Conservation (phyloP, 805 yeast species). For the Myxozyma neotropica region DNA sequence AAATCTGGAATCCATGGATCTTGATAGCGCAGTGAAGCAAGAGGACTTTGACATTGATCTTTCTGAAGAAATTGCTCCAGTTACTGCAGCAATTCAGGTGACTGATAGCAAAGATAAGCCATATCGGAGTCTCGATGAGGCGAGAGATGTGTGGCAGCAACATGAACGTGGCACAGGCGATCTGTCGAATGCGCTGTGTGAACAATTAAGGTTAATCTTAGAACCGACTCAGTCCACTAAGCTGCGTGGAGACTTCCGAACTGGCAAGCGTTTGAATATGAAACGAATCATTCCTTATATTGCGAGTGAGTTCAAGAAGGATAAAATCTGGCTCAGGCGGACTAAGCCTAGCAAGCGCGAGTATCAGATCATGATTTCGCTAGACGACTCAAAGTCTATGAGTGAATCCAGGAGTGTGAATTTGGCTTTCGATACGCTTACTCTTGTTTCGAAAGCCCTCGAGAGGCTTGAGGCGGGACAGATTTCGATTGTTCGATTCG, state of each 20-base stretch:
- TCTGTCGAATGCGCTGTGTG: conserved; percentile 82
- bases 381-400: conserved; percentile 98
- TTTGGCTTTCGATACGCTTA: conserved; percentile 91
- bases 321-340: conserved; percentile 96
- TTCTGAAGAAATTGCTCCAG: conserved; percentile 38
- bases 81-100: conserved; percentile 16
- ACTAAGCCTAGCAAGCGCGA: conserved; percentile 97
- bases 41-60: conserved; percentile 37
- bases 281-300: conserved; percentile 96
- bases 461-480: conserved; percentile 95
- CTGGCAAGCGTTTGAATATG: conserved; percentile 97
- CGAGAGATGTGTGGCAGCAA: conserved; percentile 76
- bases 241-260: conserved; percentile 90
- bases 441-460: conserved; percentile 89
- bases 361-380: conserved; percentile 95
- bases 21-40: conserved; percentile 45
- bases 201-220: conserved; percentile 85
- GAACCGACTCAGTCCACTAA: conserved; percentile 98
- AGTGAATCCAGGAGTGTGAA: conserved; percentile 87
- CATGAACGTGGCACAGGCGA: conserved; percentile 88
- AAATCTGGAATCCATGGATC: not conserved
- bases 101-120: conserved; percentile 6
- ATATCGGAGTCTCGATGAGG: conserved; percentile 59
- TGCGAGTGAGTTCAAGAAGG: conserved; percentile 96
- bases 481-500: conserved; percentile 85